Evolutionary conservation across 768 basidiomycete species (phyloP).

Genomic region (Russula virescens): DNA sequence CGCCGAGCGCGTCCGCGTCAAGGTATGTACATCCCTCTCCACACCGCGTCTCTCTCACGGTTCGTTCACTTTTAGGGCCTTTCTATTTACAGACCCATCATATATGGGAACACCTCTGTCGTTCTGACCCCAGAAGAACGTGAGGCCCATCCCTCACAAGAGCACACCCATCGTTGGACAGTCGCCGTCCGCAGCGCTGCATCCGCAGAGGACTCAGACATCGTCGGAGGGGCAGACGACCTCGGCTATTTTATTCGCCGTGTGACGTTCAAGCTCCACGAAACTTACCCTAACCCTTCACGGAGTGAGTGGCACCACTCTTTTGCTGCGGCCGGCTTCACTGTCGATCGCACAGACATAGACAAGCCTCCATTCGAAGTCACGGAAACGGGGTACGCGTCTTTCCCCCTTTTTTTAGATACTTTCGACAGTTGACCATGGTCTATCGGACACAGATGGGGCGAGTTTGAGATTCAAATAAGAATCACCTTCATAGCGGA

Average conservation of each 20-base stretch:
- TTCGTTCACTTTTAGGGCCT: conserved; percentile 52
- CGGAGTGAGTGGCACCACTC: conserved; percentile 56
- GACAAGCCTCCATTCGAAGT: conserved; percentile 95
- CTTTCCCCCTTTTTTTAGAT: background rate
- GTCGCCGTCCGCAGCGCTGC: conserved; percentile 89
- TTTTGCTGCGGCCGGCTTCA: background rate
- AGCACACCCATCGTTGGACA: conserved; percentile 96
- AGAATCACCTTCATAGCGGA: conserved; percentile 85
- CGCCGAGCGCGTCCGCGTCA: conserved; percentile 73
- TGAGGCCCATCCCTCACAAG: conserved; percentile 46
- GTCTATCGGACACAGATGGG: conserved; percentile 58
- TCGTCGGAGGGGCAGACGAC: conserved; percentile 88
- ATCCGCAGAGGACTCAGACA: conserved; percentile 61
- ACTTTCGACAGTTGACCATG: background rate
- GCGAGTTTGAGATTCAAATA: conserved; percentile 96
- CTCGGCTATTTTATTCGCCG: conserved; percentile 88
- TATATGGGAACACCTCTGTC: conserved; percentile 91
- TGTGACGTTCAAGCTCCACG: conserved; percentile 96
- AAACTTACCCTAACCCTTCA: conserved; percentile 88
- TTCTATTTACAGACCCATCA: conserved; percentile 82
- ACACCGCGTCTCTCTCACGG: conserved; percentile 6
- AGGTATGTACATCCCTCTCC: conserved; percentile 43
- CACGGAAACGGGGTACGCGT: conserved; percentile 81
- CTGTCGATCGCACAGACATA: conserved; percentile 46
- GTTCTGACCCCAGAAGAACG: conserved; percentile 72